phyloP scores from a whole-genome alignment of 2,329 filamentous ascomycete genomes.

The Aspergillus brunneoviolaceus region DNA sequence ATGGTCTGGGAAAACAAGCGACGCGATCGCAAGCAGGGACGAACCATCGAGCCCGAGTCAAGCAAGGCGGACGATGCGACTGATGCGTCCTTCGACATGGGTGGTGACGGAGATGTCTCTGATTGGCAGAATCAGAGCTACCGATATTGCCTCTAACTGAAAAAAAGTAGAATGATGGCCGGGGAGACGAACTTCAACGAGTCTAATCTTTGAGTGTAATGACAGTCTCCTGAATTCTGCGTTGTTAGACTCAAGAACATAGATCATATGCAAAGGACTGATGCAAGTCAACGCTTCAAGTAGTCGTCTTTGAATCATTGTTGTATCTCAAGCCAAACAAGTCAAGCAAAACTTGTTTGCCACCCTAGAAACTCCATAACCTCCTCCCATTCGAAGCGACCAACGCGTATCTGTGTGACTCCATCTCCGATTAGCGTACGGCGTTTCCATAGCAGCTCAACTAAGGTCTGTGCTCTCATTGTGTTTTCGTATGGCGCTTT shows the following conservation, averaged over 20 bases:
- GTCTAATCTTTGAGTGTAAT: no score
- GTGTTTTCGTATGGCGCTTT: constrained; percentile 6
- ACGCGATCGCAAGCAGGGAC: constrained; percentile 6
- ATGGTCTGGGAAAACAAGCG: constrained; percentile 9
- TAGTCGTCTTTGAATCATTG: neutral
- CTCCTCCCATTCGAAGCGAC: constrained; percentile 4
- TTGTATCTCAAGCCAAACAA: neutral
- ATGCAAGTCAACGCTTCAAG: neutral
- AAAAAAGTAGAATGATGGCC: no score
- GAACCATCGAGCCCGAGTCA: constrained; percentile 11
- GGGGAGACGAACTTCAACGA: no score
- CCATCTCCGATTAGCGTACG: neutral
- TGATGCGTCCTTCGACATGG: neutral
- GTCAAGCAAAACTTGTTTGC: constrained; percentile 5
- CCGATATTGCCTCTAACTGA: constrained; percentile 9
- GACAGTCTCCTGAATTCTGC: no score
- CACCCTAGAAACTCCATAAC: constrained; percentile 6
- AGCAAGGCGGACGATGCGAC: neutral
- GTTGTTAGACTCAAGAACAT: neutral
- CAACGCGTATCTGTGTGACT: neutral
- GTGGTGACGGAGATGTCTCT: constrained; percentile 2
- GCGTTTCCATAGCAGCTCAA: constrained; percentile 1
- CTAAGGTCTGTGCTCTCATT: constrained; percentile 1
- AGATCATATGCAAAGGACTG: neutral
- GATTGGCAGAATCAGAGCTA: constrained; percentile 12